Base-by-base conservation (phyloP, 768 basidiomycete species). In the Rhizopogon salebrosus region DNA sequence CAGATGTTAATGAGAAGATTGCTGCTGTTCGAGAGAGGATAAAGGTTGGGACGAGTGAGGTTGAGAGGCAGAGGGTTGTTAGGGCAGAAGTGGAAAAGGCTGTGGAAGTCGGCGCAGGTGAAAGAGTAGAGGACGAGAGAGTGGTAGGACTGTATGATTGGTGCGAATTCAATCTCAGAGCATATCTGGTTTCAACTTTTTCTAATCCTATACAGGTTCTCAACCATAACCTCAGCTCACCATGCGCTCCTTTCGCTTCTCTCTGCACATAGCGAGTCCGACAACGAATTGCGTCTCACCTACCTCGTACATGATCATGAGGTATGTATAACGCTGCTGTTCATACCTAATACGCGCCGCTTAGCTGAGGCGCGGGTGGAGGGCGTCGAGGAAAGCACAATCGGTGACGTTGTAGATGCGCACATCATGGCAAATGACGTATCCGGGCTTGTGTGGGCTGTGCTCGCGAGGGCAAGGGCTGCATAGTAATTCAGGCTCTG, bases 221-320 rank as follows among this genome's bases (percentile, higher is more conserved):
- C 81, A 4, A 81, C 83, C 0, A 82, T 86, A 0, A 73, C 90
- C 39, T 67, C 74, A 2, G 68, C 90, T 6, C 88, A 94, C 55
- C 80, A 78, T 22, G 75, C 79, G 0, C 68, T 90, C 13, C 71
- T 80, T 40, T 78, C 78, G 40, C 77, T 93, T 56, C 71, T 79
- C 50, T 79, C 82, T 9, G 80, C 79, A 4, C 74, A 80, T 26
- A 71, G 78, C 1, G 76, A 75, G 24, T 83, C 89, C 1, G 88
- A 90, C 54, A 90, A 92, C 67, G 89, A 92, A 63, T 73, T 92
- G 24, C 79, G 81, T 26, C 73, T 94, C 40, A 80, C 79, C 8
- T 94, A 93, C 65, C 67, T 62, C 41, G 61, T 89, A 48, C 64
- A 71, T 36, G 62, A 70, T 3, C 68, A 61, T 11, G 68, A 67